phyloP scores from a whole-genome alignment of 129 eudicot species.

The Helianthus annuus region HanXRQr2.0-SUNRISE NC_035440.2:10200119-10200618 shows the following conservation, averaged over 20 bases:
- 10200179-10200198: too few relatives aligned
- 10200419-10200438: conserved; percentile 19
- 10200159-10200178: too few relatives aligned
- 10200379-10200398: conserved; percentile 29
- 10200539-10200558: conserved; percentile 19
- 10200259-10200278: too few relatives aligned
- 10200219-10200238: too few relatives aligned
- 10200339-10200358: background rate
- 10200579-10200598: conserved; percentile 21
- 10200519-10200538: background rate
- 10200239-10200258: too few relatives aligned
- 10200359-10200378: conserved; percentile 37
- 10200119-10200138: too few relatives aligned
- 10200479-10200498: background rate
- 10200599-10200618: conserved; percentile 1
- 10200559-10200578: conserved; percentile 29
- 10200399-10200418: conserved; percentile 39
- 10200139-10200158: too few relatives aligned
- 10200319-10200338: too few relatives aligned
- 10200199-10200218: too few relatives aligned
- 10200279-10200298: too few relatives aligned
- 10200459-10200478: conserved; percentile 18
- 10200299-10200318: too few relatives aligned
- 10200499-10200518: background rate
- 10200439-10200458: background rate